These are phyloP conservation scores for Hypoxylon subgilvum DNA, from an alignment of 495 filamentous ascomycete species.

Conservation along the genomic window DNA sequence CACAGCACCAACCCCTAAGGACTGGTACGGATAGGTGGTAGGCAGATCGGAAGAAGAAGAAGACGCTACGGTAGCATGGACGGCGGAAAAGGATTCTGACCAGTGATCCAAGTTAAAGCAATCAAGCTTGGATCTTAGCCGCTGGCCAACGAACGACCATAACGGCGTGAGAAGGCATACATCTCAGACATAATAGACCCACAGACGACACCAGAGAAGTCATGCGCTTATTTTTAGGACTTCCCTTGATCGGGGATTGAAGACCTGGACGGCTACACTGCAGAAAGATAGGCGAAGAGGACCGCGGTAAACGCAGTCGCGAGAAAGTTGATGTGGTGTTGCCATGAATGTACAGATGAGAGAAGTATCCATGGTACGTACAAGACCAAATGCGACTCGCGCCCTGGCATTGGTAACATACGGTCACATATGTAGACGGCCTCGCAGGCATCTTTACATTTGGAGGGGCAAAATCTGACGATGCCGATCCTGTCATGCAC, in stretches of 20 bases:
- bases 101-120: constrained; percentile 18
- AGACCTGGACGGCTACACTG: constrained; percentile 19
- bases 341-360: constrained; percentile 9
- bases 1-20: too few species aligned
- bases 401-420: constrained; percentile 13
- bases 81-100: constrained; percentile 7
- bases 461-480: background rate
- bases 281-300: constrained; percentile 19
- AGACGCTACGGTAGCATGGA: constrained; percentile 3
- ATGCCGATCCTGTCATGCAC: constrained; percentile 16
- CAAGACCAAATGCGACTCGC: constrained; percentile 30
- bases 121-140: constrained; percentile 6
- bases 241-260: constrained; percentile 9
- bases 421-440: background rate
- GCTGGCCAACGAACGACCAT: constrained; percentile 12
- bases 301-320: constrained; percentile 32
- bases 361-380: constrained; percentile 4
- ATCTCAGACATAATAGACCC: constrained; percentile 16
- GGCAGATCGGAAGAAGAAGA: too few species aligned
- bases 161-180: constrained; percentile 3
- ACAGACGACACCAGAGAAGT: constrained; percentile 17
- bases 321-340: constrained; percentile 7
- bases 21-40: too few species aligned
- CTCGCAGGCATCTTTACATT: background rate
- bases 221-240: constrained; percentile 31